Percentiles rank a stretch among this genome's conserved stretches.
Conservation (phyloP, 257 asterid genomes). For the Scutellaria minor region DNA sequence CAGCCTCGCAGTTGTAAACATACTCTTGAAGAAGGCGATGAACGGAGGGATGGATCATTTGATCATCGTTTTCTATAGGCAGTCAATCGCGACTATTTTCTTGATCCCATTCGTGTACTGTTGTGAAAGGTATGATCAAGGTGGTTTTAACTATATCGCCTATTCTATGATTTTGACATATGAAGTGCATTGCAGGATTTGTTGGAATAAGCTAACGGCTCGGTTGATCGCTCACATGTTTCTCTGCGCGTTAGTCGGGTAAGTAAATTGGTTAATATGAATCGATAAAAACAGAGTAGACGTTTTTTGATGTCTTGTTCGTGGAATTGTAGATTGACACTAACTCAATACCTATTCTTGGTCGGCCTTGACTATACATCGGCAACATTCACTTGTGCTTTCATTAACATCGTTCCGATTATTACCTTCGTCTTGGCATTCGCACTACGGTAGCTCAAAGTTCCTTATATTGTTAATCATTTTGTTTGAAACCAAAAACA, state of each 20-base stretch:
- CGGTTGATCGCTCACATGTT: constrained; percentile 58
- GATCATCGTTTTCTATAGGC: constrained; percentile 57
- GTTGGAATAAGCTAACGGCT: constrained; percentile 60
- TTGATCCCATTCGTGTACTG: constrained; percentile 64
- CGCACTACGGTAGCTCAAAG: constrained; percentile 55
- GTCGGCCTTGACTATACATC: constrained; percentile 77
- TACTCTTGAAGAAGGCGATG: constrained; percentile 58
- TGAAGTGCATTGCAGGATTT: constrained; percentile 40
- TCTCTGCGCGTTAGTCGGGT: constrained; percentile 72
- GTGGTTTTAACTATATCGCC: no score
- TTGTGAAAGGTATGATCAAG: constrained; percentile 54
- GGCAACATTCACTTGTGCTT: constrained; percentile 75
- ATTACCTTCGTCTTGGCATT: constrained; percentile 66
- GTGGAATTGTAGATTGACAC: constrained; percentile 60
- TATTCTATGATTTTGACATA: no score
- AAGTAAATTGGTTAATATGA: neutral
- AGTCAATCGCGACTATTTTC: constrained; percentile 46
- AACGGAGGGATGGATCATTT: constrained; percentile 51
- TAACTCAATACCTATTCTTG: constrained; percentile 64
- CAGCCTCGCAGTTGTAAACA: constrained; percentile 47
- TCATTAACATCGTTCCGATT: constrained; percentile 73
- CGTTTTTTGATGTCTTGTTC: neutral
- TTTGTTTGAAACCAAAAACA: no score
- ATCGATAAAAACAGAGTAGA: no score
- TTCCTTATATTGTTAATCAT: neutral